Evolutionary conservation across 768 basidiomycete genomes (phyloP).

Genomic region (Phylloporus scabripes): DNA sequence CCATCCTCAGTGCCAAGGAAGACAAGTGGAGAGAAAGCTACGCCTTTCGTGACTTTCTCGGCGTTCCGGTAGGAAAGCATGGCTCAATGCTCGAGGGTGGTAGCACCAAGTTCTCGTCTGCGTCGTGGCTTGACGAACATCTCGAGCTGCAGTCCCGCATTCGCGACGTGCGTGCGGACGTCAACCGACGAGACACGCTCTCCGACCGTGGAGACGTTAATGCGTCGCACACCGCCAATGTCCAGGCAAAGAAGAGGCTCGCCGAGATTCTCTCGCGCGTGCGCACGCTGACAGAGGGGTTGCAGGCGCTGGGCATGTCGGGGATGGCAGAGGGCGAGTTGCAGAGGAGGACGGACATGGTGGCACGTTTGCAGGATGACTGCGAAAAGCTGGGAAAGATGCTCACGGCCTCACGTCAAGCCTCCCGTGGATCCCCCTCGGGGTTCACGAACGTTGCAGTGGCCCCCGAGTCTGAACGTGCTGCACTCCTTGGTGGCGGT

Average conservation of each 20-base stretch:
- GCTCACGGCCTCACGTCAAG: conserved; percentile 68
- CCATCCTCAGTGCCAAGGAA: conserved; percentile 78
- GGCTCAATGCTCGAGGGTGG: conserved; percentile 25
- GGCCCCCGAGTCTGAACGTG: conserved; percentile 54
- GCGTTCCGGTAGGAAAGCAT: conserved; percentile 65
- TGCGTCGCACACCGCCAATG: conserved; percentile 72
- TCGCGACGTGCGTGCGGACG: conserved; percentile 77
- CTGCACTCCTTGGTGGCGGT: conserved; percentile 53
- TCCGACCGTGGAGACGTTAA: conserved; percentile 67
- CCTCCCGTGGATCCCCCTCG: conserved; percentile 33
- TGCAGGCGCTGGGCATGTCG: conserved; percentile 56
- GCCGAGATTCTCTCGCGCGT: conserved; percentile 74
- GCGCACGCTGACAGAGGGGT: conserved; percentile 60
- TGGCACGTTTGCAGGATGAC: conserved; percentile 83
- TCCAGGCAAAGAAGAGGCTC: conserved; percentile 81
- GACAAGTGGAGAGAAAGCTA: conserved; percentile 75
- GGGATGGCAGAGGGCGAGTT: conserved; percentile 92
- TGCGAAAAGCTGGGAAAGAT: conserved; percentile 84
- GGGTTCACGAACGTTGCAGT: conserved; percentile 25
- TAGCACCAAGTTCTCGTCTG: conserved; percentile 54
- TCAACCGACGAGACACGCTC: conserved; percentile 85
- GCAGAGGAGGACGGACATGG: conserved; percentile 83
- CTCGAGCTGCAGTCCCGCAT: conserved; percentile 67
- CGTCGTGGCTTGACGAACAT: conserved; percentile 91
- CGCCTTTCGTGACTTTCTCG: conserved; percentile 83